These are phyloP conservation scores for Geosmithia morbida DNA, from an alignment of 2,329 filamentous ascomycete species.

Conservation along the genomic window DNA sequence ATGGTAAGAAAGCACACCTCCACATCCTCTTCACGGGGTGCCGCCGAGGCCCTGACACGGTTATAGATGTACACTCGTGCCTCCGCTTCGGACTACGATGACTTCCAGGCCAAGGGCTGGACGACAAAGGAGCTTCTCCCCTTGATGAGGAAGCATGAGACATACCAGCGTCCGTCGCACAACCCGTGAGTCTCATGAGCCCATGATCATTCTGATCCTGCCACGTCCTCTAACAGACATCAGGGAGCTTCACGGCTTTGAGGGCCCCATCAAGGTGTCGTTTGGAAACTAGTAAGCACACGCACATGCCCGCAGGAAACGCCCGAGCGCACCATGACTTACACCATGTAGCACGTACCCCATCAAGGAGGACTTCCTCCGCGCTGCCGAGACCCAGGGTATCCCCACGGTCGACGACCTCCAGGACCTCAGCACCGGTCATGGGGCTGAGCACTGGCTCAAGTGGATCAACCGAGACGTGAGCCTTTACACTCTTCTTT, in stretches of 20 bases:
- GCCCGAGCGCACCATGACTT: not conserved
- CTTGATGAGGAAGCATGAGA: constrained; percentile 70
- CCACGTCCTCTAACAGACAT: not conserved
- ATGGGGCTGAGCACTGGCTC: constrained; percentile 69
- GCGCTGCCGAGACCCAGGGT: constrained; percentile 57
- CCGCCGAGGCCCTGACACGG: not conserved
- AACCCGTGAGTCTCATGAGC: constrained; percentile 21
- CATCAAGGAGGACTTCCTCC: constrained; percentile 68
- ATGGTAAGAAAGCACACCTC: constrained; percentile 28
- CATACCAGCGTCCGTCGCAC: constrained; percentile 52
- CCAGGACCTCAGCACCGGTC: constrained; percentile 53
- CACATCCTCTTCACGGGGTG: not conserved
- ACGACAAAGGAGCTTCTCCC: constrained; percentile 60
- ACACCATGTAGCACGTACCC: constrained; percentile 44
- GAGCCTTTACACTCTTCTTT: constrained; percentile 9
- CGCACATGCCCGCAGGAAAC: constrained; percentile 6
- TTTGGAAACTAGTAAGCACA: constrained; percentile 50
- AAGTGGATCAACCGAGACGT: constrained; percentile 69
- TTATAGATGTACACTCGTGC: constrained; percentile 54
- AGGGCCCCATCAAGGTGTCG: constrained; percentile 70
- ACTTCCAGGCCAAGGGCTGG: constrained; percentile 72
- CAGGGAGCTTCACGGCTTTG: constrained; percentile 55
- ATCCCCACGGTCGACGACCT: constrained; percentile 64
- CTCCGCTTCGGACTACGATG: constrained; percentile 60
- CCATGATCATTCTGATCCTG: not conserved